Conservation (phyloP, 108 stramenopile genomes). For the Cyclotella choctawhatcheeana region DNA sequence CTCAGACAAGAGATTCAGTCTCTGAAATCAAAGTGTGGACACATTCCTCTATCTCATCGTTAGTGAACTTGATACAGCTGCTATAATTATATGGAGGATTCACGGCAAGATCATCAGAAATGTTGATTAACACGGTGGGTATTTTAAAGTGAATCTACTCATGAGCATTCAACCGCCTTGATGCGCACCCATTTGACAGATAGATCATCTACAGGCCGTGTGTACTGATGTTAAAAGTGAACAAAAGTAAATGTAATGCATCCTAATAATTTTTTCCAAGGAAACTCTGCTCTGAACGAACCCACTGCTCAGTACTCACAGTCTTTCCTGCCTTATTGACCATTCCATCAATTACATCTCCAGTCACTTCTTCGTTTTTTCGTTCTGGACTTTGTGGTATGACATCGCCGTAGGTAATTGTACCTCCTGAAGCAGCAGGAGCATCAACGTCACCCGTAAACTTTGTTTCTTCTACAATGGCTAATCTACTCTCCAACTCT, state of each 20-base stretch:
- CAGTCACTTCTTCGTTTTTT: conserved; percentile 2
- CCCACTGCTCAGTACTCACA: conserved; percentile 3
- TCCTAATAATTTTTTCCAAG: conserved; percentile 6
- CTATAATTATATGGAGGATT: no score
- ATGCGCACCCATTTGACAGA: conserved; percentile 19
- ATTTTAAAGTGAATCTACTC: not conserved
- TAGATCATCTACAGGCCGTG: conserved; percentile 16
- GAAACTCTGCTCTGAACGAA: conserved; percentile 8
- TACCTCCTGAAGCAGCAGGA: not conserved
- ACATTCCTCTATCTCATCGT: not conserved
- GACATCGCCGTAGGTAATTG: not conserved
- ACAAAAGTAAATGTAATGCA: not conserved
- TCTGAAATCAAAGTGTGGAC: conserved; percentile 26
- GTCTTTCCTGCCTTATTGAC: not conserved
- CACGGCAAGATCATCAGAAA: no score
- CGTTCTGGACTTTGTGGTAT: conserved; percentile 11
- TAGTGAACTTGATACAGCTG: no score
- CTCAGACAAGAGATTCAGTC: conserved; percentile 33
- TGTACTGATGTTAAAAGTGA: not conserved
- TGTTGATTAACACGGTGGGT: no score
- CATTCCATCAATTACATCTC: conserved; percentile 6
- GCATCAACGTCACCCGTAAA: not conserved
- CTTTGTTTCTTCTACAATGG: conserved; percentile 23
- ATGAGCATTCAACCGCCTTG: conserved; percentile 16
- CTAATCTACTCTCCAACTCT: conserved; percentile 62